phyloP scores from a whole-genome alignment of 805 yeast species.

The Candida endomychidarum region DNA sequence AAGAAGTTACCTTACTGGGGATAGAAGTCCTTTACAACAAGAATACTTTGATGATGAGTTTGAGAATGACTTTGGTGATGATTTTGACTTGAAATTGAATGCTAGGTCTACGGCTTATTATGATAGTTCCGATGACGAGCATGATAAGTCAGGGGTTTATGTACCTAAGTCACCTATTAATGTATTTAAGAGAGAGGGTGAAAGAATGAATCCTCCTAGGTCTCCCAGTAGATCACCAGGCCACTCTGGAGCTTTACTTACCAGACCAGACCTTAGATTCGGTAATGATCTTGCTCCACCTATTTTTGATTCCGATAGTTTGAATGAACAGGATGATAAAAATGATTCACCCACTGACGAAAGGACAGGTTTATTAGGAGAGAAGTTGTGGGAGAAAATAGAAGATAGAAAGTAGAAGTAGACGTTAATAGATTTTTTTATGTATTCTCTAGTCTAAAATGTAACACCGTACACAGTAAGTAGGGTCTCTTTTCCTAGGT shows the following conservation, averaged over 20 bases:
- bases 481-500: too few species aligned
- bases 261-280: too few species aligned
- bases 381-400: slow-evolving; percentile 11
- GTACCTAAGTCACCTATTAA: slow-evolving; percentile 32
- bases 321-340: not conserved
- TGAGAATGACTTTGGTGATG: slow-evolving; percentile 14
- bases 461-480: too few species aligned
- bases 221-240: too few species aligned
- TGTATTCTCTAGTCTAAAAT: too few species aligned
- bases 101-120: not conserved
- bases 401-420: not conserved
- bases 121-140: slow-evolving; percentile 10
- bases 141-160: slow-evolving; percentile 23
- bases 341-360: slow-evolving; percentile 4
- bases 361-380: slow-evolving; percentile 21
- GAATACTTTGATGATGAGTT: slow-evolving; percentile 14
- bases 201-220: too few species aligned
- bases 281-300: too few species aligned
- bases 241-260: too few species aligned
- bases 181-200: slow-evolving; percentile 18
- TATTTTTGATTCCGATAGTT: slow-evolving; percentile 2
- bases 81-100: slow-evolving; percentile 16
- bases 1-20: slow-evolving; percentile 28
- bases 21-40: slow-evolving; percentile 16
- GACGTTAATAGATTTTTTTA: too few species aligned